phyloP scores from a whole-genome alignment of 768 basidiomycete genomes.

The Lactarius evosmus region DNA sequence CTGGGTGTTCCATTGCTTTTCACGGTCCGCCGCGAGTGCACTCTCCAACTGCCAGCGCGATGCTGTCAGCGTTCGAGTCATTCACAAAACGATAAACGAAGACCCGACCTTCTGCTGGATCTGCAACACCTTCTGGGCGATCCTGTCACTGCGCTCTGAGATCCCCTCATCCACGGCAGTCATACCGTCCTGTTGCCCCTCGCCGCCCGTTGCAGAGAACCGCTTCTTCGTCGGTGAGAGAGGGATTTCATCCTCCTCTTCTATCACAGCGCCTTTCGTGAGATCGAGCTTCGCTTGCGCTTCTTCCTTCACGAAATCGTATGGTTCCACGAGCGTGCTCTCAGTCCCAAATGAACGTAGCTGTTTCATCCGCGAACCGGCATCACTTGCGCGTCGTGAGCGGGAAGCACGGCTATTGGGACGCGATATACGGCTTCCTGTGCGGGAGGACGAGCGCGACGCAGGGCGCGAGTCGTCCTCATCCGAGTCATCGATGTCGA shows the following conservation, averaged over 20 bases:
- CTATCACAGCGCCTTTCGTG: constrained; percentile 52
- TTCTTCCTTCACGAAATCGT: constrained; percentile 38
- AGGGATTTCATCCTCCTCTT: constrained; percentile 38
- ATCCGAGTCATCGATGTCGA: constrained; percentile 75
- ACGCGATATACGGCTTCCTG: constrained; percentile 23
- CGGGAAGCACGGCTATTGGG: constrained; percentile 57
- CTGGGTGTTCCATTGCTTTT: constrained; percentile 40
- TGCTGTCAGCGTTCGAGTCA: constrained; percentile 1
- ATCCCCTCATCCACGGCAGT: constrained; percentile 84
- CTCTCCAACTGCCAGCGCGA: constrained; percentile 59
- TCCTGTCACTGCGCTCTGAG: constrained; percentile 79
- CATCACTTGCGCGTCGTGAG: constrained; percentile 58
- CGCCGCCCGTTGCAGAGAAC: constrained; percentile 69
- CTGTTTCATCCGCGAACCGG: constrained; percentile 45
- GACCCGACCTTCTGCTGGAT: constrained; percentile 83
- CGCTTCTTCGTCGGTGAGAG: constrained; percentile 60
- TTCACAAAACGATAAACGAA: neutral
- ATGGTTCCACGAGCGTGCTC: constrained; percentile 72
- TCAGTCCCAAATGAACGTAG: constrained; percentile 76
- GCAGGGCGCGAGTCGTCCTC: constrained; percentile 62
- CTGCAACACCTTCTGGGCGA: constrained; percentile 81
- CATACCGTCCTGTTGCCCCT: constrained; percentile 72
- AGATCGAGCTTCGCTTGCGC: constrained; percentile 53
- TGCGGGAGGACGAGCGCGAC: constrained; percentile 20
- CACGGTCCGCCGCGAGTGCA: constrained; percentile 61